Percentiles rank a stretch among this genome's conserved stretches.
Conservation (phyloP, 768 basidiomycete species). For the Dendrothele bispora region DNA sequence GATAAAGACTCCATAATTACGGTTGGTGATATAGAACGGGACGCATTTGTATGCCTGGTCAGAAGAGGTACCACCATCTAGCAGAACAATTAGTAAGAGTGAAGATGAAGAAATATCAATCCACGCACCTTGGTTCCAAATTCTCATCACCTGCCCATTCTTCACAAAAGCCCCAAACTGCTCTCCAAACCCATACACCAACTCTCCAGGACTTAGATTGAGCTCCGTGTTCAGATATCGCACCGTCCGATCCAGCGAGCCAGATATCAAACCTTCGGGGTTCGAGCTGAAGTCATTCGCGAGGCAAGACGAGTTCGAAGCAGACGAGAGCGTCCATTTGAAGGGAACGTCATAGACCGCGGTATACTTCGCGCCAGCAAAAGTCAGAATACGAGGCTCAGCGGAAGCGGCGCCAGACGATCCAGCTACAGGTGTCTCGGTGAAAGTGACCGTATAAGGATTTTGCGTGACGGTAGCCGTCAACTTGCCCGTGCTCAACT, state of each 20-base stretch:
- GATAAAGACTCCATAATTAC: slow-evolving; percentile 75
- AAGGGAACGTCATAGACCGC: slow-evolving; percentile 56
- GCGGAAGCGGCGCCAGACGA: too few species aligned
- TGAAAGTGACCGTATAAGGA: slow-evolving; percentile 64
- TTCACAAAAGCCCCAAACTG: slow-evolving; percentile 75
- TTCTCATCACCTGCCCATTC: slow-evolving; percentile 61
- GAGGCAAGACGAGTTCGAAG: slow-evolving; percentile 57
- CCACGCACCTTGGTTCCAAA: slow-evolving; percentile 58
- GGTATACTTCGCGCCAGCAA: slow-evolving; percentile 55
- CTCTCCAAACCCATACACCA: slow-evolving; percentile 74
- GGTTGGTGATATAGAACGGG: slow-evolving; percentile 69
- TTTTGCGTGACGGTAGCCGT: slow-evolving; percentile 57
- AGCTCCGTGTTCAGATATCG: slow-evolving; percentile 60
- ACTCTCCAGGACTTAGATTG: slow-evolving; percentile 66
- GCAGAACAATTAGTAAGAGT: background rate
- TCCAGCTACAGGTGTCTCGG: too few species aligned
- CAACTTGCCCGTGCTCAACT: slow-evolving; percentile 48
- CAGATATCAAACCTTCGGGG: slow-evolving; percentile 49
- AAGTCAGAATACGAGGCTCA: slow-evolving; percentile 42
- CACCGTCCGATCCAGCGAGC: slow-evolving; percentile 38
- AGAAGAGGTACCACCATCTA: slow-evolving; percentile 70
- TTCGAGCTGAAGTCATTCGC: slow-evolving; percentile 59
- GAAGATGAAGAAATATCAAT: background rate
- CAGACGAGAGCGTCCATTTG: slow-evolving; percentile 49
- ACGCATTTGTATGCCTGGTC: slow-evolving; percentile 69